Evolutionary conservation across 768 basidiomycete species (phyloP).

Genomic region (Sarcomyxa edulis): DNA sequence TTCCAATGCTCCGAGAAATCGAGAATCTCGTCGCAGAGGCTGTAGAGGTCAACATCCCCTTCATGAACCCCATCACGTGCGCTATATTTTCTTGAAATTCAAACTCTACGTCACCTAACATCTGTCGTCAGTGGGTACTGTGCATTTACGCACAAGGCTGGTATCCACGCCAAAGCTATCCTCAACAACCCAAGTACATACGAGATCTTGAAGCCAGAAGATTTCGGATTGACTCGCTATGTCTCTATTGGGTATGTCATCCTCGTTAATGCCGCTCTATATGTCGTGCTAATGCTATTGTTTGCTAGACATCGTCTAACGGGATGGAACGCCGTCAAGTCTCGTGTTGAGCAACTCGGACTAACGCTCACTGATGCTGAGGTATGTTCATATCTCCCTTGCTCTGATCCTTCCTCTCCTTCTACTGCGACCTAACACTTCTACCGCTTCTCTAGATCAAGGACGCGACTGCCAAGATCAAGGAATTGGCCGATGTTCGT

Average conservation of each 20-base stretch:
- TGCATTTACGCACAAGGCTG: constrained; percentile 99
- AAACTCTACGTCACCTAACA: constrained; percentile 9
- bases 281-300: neutral
- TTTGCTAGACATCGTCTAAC: constrained; percentile 78
- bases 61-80: constrained; percentile 93
- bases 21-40: constrained; percentile 99
- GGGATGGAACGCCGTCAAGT: constrained; percentile 99
- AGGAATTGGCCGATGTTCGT: constrained; percentile 96
- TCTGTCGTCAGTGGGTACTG: constrained; percentile 77
- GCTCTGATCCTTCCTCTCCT: constrained; percentile 2
- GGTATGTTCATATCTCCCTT: constrained; percentile 31
- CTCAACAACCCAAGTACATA: constrained; percentile 99
- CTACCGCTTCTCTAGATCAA: constrained; percentile 57
- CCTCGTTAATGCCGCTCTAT: neutral
- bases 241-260: constrained; percentile 84
- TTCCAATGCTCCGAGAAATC: constrained; percentile 94
- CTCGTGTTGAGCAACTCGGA: constrained; percentile 95
- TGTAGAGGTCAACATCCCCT: constrained; percentile 96
- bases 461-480: constrained; percentile 98
- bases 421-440: constrained; percentile 2
- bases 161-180: constrained; percentile 99
- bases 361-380: constrained; percentile 87
- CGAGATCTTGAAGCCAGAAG: constrained; percentile 98
- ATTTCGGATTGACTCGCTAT: constrained; percentile 96
- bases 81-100: constrained; percentile 19